A percentile compares a stretch with the other conserved stretches of the same genome.
phyloP scores from a whole-genome alignment of 768 basidiomycete genomes.

The Naganishia kalamii region DNA sequence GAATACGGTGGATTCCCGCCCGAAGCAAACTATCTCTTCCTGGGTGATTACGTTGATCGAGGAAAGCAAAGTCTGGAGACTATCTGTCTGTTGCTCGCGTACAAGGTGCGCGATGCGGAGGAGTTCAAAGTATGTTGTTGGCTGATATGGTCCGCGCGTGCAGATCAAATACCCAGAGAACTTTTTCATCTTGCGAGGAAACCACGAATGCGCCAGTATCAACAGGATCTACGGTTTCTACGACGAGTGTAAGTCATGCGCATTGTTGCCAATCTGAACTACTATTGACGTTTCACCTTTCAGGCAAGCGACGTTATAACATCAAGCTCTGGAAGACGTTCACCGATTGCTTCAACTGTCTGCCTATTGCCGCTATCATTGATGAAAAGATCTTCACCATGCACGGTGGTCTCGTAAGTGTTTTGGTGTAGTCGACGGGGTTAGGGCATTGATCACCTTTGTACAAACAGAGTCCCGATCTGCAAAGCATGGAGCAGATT shows the following conservation, averaged over 20 bases:
- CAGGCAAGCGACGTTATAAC: constrained; percentile 99
- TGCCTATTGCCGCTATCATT: constrained; percentile 98
- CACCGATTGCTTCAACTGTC: constrained; percentile 99
- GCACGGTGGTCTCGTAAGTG: constrained; percentile 75
- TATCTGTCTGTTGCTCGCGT: constrained; percentile 96
- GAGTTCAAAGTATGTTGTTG: not conserved
- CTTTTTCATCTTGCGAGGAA: constrained; percentile 98
- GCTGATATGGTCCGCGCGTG: not conserved
- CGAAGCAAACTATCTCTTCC: constrained; percentile 99
- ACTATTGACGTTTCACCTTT: not conserved
- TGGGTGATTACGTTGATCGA: constrained; percentile 98
- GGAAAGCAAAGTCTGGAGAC: constrained; percentile 99
- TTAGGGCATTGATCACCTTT: constrained; percentile 19
- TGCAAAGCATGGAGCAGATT: constrained; percentile 99
- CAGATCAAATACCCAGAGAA: constrained; percentile 99
- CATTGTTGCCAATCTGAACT: not conserved
- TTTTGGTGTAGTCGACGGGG: not conserved
- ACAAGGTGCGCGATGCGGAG: constrained; percentile 57
- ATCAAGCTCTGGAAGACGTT: constrained; percentile 99
- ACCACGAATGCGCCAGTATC: constrained; percentile 98
- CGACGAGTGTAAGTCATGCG: constrained; percentile 77
- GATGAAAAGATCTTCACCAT: constrained; percentile 99
- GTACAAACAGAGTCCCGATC: constrained; percentile 65
- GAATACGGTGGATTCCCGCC: constrained; percentile 99
- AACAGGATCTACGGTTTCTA: constrained; percentile 99